phyloP scores from a whole-genome alignment of 2,329 filamentous ascomycete genomes.

The Rachicladosporium sp. region DNA sequence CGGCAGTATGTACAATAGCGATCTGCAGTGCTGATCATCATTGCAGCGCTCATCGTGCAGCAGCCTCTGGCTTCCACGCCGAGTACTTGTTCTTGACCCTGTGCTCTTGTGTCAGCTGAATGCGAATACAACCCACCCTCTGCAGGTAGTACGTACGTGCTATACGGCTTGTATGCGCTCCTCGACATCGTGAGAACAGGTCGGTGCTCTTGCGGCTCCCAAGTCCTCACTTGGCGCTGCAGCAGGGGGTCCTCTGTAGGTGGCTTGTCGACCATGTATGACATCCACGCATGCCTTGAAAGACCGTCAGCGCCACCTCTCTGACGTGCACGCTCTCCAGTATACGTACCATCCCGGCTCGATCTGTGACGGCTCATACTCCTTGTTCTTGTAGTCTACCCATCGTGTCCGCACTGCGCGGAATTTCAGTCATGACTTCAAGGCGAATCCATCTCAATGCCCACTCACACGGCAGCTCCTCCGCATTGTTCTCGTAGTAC shows the following conservation, averaged over 20 bases:
- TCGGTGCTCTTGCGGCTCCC: conserved; percentile 63
- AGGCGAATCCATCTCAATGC: not conserved
- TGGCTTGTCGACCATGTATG: conserved; percentile 80
- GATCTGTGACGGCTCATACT: conserved; percentile 75
- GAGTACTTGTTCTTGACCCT: conserved; percentile 39
- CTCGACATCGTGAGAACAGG: conserved; percentile 65
- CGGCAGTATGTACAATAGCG: too few relatives aligned
- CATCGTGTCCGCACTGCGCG: conserved; percentile 76
- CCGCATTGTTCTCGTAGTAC: conserved; percentile 81
- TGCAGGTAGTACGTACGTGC: conserved; percentile 55
- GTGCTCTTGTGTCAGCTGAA: conserved; percentile 1
- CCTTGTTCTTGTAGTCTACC: conserved; percentile 89
- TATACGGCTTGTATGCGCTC: conserved; percentile 85
- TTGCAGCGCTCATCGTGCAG: conserved; percentile 21
- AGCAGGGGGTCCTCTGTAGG: conserved; percentile 65
- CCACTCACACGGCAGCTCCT: conserved; percentile 74
- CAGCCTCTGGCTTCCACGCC: conserved; percentile 35
- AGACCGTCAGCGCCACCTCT: conserved; percentile 2
- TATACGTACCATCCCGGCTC: conserved; percentile 67
- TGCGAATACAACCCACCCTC: too few relatives aligned
- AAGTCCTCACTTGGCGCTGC: conserved; percentile 53
- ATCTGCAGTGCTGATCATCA: not conserved
- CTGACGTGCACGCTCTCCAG: not conserved
- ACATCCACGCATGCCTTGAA: conserved; percentile 83
- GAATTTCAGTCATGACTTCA: conserved; percentile 1